phyloP scores from a whole-genome alignment of 768 basidiomycete species.

The Naganishia vaughanmartiniae region DNA sequence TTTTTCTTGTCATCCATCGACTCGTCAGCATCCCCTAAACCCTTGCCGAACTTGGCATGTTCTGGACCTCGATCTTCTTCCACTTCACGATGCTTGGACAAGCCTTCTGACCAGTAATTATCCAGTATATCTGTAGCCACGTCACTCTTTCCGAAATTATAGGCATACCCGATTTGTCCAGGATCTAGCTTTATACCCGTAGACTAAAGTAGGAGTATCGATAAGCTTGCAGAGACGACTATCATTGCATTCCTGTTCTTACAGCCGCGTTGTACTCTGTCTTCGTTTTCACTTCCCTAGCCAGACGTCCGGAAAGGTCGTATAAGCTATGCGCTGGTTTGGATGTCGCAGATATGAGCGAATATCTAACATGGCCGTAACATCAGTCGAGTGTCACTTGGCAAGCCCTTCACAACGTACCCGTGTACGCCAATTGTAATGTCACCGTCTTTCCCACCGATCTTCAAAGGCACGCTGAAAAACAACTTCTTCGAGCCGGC shows the following conservation, averaged over 20 bases:
- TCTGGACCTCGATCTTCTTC: conserved; percentile 46
- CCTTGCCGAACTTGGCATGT: conserved; percentile 54
- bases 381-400: background rate
- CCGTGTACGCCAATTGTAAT: conserved; percentile 53
- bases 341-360: conserved; percentile 80
- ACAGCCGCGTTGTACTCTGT: conserved; percentile 79
- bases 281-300: conserved; percentile 72
- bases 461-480: conserved; percentile 75
- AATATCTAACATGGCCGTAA: conserved; percentile 63
- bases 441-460: conserved; percentile 62
- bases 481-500: conserved; percentile 68
- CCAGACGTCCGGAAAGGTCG: conserved; percentile 67
- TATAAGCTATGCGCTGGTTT: conserved; percentile 81
- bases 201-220: conserved; percentile 37
- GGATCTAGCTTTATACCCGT: conserved; percentile 48
- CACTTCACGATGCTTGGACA: conserved; percentile 32
- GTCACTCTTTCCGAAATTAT: conserved; percentile 48
- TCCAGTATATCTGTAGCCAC: conserved; percentile 24
- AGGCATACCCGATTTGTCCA: conserved; percentile 53
- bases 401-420: conserved; percentile 36
- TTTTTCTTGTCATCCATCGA: conserved; percentile 26
- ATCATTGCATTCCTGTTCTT: conserved; percentile 31
- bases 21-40: background rate
- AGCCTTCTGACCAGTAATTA: conserved; percentile 46
- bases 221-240: background rate